These are phyloP conservation scores for Xylariales sp. DNA, from an alignment of 2,329 filamentous ascomycete genomes.

Conservation along the genomic window DNA sequence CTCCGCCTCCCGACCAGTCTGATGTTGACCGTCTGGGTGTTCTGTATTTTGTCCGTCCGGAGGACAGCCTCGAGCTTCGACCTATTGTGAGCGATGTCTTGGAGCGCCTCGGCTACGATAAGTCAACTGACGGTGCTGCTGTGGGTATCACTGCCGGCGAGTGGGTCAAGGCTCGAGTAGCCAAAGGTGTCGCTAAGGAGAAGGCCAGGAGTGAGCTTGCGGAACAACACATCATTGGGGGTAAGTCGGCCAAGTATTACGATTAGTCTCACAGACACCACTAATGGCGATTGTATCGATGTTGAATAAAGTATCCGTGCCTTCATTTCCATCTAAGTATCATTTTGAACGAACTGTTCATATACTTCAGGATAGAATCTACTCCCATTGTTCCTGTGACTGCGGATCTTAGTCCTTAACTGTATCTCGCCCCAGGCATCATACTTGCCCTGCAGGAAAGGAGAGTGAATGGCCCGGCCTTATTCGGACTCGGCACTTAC, in stretches of 20 bases:
- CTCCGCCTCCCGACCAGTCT: conserved; percentile 37
- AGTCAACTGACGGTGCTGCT: conserved; percentile 17
- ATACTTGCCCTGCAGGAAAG: conserved; percentile 44
- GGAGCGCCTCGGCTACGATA: conserved; percentile 26
- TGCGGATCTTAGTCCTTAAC: conserved; percentile 48
- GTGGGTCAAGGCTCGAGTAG: conserved; percentile 30
- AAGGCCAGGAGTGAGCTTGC: conserved; percentile 21
- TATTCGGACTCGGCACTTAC: conserved; percentile 28
- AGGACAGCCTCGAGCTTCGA: conserved; percentile 27
- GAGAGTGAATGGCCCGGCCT: conserved; percentile 38
- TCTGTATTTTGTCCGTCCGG: conserved; percentile 34
- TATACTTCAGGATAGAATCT: conserved; percentile 44
- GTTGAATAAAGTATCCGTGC: too few relatives aligned
- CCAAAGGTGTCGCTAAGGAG: conserved; percentile 16
- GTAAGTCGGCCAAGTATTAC: conserved; percentile 29
- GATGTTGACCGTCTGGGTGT: conserved; percentile 43
- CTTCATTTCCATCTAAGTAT: too few relatives aligned
- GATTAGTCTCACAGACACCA: too few relatives aligned
- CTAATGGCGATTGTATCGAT: background rate
- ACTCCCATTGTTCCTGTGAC: conserved; percentile 42
- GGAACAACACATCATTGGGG: conserved; percentile 26
- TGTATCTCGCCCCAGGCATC: conserved; percentile 53
- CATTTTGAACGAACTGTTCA: conserved; percentile 41
- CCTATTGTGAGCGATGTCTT: conserved; percentile 28
- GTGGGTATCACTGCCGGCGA: conserved; percentile 30